Percentiles rank a stretch among this genome's conserved stretches.
These are phyloP conservation scores for Ballota nigra DNA, from an alignment of 257 asterid species.

Conservation along the genomic window DNA sequence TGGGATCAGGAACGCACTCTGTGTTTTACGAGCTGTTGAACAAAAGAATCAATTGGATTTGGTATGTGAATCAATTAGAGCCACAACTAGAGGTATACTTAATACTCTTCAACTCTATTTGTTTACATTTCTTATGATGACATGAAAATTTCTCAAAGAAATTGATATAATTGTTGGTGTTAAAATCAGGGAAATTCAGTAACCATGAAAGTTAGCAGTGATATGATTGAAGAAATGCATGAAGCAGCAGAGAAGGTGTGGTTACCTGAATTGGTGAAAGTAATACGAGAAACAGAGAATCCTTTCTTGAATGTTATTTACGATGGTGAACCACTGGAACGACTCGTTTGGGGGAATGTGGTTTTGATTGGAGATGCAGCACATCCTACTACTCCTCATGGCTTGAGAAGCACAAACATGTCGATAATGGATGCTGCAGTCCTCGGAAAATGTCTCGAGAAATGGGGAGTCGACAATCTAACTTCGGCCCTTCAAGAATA, in stretches of 20 bases:
- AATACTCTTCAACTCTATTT: background rate
- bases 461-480: slow-evolving; percentile 52
- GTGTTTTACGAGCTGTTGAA: slow-evolving; percentile 67
- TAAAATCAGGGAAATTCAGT: slow-evolving; percentile 65
- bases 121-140: background rate
- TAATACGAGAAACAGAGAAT: slow-evolving; percentile 60
- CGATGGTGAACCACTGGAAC: slow-evolving; percentile 63
- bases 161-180: background rate
- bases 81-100: slow-evolving; percentile 67
- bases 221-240: slow-evolving; percentile 63
- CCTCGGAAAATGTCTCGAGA: slow-evolving; percentile 68
- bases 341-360: slow-evolving; percentile 64
- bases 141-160: background rate
- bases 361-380: slow-evolving; percentile 89
- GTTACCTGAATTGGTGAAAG: slow-evolving; percentile 56
- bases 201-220: slow-evolving; percentile 69
- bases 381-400: slow-evolving; percentile 91
- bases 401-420: slow-evolving; percentile 95
- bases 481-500: slow-evolving; percentile 64
- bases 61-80: slow-evolving; percentile 82
- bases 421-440: slow-evolving; percentile 79
- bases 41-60: slow-evolving; percentile 84
- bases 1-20: slow-evolving; percentile 53
- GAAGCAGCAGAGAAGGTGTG: slow-evolving; percentile 64
- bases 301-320: slow-evolving; percentile 83